These are phyloP conservation scores for Fusarium caatingaense DNA, from an alignment of 2,329 filamentous ascomycete genomes.

Conservation along the genomic window DNA sequence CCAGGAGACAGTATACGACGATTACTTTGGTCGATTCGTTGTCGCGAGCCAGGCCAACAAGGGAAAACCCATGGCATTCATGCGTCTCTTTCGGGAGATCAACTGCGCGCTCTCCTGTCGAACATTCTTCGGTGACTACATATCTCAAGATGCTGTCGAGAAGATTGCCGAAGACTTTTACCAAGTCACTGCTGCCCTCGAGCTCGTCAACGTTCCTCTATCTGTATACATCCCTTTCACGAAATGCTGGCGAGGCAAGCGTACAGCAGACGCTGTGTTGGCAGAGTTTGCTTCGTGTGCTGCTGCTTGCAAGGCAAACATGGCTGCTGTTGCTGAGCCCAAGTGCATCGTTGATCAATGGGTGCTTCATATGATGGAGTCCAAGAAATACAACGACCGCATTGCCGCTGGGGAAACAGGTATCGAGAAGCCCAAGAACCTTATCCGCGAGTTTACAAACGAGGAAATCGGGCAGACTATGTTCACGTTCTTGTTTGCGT, in stretches of 20 bases:
- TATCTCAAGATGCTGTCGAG: constrained; percentile 76
- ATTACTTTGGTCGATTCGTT: constrained; percentile 77
- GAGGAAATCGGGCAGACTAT: constrained; percentile 62
- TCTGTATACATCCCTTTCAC: constrained; percentile 79
- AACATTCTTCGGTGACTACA: constrained; percentile 85
- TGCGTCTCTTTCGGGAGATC: constrained; percentile 79
- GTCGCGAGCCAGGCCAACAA: constrained; percentile 64
- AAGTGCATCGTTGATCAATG: constrained; percentile 83
- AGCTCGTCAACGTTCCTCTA: constrained; percentile 80
- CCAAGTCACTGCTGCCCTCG: constrained; percentile 79
- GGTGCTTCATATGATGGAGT: constrained; percentile 80
- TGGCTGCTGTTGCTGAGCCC: constrained; percentile 75
- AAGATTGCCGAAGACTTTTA: constrained; percentile 84
- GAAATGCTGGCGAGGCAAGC: constrained; percentile 82
- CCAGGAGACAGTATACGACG: constrained; percentile 77
- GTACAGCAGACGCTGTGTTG: constrained; percentile 76
- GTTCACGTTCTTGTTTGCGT: constrained; percentile 66
- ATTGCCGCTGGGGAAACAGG: constrained; percentile 66
- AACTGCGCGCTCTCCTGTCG: constrained; percentile 83
- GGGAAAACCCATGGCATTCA: constrained; percentile 72
- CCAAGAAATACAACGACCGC: constrained; percentile 72
- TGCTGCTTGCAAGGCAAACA: constrained; percentile 76
- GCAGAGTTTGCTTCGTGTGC: constrained; percentile 78
- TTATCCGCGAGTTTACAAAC: constrained; percentile 63
- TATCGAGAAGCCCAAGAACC: constrained; percentile 57